phyloP scores from a whole-genome alignment of 164 flowering plant species.

The Annona cherimola region DNA sequence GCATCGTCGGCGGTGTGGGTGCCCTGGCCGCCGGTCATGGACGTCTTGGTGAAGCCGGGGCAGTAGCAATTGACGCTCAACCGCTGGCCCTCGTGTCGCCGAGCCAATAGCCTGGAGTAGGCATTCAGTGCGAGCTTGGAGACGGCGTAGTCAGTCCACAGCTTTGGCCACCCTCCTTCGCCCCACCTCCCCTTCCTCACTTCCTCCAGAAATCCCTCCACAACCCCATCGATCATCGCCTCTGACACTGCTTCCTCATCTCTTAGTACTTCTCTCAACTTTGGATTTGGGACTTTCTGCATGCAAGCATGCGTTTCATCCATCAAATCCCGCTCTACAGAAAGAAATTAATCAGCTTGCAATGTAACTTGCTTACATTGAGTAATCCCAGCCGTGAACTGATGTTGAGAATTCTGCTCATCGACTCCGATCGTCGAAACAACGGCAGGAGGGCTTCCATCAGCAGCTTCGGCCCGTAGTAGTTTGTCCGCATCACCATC shows the following conservation, averaged over 20 bases:
- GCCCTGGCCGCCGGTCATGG: slow-evolving; percentile 76
- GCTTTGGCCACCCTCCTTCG: slow-evolving; percentile 71
- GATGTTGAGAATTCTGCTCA: slow-evolving; percentile 58
- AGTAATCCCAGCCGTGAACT: slow-evolving; percentile 76
- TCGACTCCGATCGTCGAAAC: slow-evolving; percentile 44
- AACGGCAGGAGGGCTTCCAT: slow-evolving; percentile 59
- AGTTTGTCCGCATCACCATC: slow-evolving; percentile 66
- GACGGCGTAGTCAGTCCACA: slow-evolving; percentile 86
- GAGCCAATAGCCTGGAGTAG: slow-evolving; percentile 56
- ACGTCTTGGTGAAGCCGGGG: slow-evolving; percentile 85
- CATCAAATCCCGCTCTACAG: not conserved
- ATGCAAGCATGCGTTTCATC: not conserved
- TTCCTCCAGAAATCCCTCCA: slow-evolving; percentile 37
- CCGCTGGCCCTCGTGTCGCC: slow-evolving; percentile 25
- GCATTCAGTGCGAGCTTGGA: slow-evolving; percentile 85
- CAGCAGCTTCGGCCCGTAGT: slow-evolving; percentile 60
- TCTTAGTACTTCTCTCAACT: slow-evolving; percentile 30
- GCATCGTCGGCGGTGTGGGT: slow-evolving; percentile 49
- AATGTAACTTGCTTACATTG: slow-evolving; percentile 34
- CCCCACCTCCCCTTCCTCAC: slow-evolving; percentile 65
- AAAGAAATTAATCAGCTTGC: not conserved
- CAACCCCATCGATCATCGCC: slow-evolving; percentile 38
- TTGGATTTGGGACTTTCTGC: slow-evolving; percentile 66
- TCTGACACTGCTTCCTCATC: slow-evolving; percentile 51
- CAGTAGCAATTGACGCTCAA: slow-evolving; percentile 73